Percentiles rank a stretch among this genome's conserved stretches.
These are phyloP conservation scores for Saccharomycopsis microspora DNA, from an alignment of 805 yeast species.

Conservation along the genomic window DNA sequence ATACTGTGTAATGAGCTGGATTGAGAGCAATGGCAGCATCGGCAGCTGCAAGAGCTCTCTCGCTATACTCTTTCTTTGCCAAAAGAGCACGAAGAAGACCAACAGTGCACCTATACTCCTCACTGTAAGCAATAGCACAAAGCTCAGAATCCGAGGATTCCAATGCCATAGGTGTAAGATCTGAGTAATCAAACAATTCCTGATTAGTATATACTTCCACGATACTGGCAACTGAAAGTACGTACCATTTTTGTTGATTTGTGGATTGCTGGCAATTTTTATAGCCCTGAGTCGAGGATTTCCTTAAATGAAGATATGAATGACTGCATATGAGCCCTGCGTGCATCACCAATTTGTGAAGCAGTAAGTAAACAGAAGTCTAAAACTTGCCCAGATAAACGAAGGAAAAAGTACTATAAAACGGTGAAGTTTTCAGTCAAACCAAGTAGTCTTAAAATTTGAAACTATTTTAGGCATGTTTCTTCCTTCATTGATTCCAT, in stretches of 20 bases:
- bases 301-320: background rate
- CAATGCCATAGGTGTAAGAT: conserved; percentile 31
- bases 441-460: background rate
- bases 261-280: background rate
- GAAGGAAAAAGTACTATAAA: too few species aligned
- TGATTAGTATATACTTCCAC: background rate
- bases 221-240: background rate
- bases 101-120: conserved; percentile 54
- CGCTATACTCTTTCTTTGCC: conserved; percentile 47
- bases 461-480: conserved; percentile 9
- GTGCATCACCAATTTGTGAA: too few species aligned
- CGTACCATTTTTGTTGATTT: background rate
- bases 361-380: too few species aligned
- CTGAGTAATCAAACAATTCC: conserved; percentile 28
- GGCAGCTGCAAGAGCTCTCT: conserved; percentile 62
- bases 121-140: conserved; percentile 60
- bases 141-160: conserved; percentile 34
- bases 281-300: background rate
- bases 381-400: too few species aligned
- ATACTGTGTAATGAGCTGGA: conserved; percentile 87
- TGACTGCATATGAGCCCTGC: background rate
- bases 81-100: conserved; percentile 52
- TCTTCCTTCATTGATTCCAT: conserved; percentile 15
- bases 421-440: too few species aligned
- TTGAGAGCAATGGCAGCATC: conserved; percentile 49